Evolutionary conservation across 2,329 filamentous ascomycete genomes (phyloP), one percentile per base, ranked within the genome.

Genomic region (Apiospora arundinis): DNA sequence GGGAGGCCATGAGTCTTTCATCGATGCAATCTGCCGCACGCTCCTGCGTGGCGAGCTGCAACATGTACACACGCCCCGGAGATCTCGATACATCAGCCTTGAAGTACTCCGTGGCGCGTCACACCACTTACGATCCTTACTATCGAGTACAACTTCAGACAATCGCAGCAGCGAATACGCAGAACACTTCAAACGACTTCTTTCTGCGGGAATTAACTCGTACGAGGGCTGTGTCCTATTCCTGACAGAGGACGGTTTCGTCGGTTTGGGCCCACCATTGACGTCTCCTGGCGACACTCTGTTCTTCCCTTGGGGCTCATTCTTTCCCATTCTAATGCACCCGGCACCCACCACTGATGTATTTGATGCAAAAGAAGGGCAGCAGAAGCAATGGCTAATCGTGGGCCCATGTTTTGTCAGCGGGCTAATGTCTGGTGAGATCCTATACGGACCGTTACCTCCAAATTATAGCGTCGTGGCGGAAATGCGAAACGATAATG

Each of bases 121-220:
- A 28, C 49, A 7, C 21, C 5, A 28, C 25, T 56, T 56, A 16
- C 25, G 7, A 7, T 56, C 5, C 25, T 56, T 56, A 44, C 14
- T 12, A 8, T 8, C 11, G 14, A 44, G 11, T 7, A 12, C 42
- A 44, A 2, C 9, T 12, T 44, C 11, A 12, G 42, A 12, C 25
- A 3, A 2, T 25, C 32, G 2, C 12, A 21, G 12, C 16, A 28
- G 14, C 7, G 14, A 23, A 4, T 3, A 32, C 4, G 32, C 5
- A 18, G 23, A 12, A 28, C 25, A 52, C 4, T 56, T 5, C 6
- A 14, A 56, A 56, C 1, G 5, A 2, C 32, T 21, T 32, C 6
- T 9, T 18, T 1, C 12, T 21, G 2, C 1, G 1, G 25, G 14
- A 12, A 2, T 4, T 1, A 3, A 21, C 8, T 21, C 4, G 1